Percentiles rank a stretch among this genome's conserved stretches.
Evolutionary conservation across 2,329 filamentous ascomycete species (phyloP).

Genomic region (Cercospora zeina): DNA sequence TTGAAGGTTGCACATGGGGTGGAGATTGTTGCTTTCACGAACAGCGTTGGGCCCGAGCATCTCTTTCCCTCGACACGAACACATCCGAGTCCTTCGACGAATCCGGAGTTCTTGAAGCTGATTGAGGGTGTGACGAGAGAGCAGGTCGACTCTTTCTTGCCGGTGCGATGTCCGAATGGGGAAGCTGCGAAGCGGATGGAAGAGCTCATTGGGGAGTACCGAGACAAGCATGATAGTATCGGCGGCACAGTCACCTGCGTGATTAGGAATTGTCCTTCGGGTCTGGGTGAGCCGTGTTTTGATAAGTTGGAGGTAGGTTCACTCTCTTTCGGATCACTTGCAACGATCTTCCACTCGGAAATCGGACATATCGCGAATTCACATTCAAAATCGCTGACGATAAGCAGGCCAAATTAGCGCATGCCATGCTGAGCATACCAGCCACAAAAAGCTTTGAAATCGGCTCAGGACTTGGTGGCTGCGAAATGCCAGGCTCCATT

Average conservation of each 20-base stretch:
- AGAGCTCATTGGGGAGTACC: conserved; percentile 72
- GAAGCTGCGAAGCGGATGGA: conserved; percentile 70
- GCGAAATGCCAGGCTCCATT: conserved; percentile 79
- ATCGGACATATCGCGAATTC: neutral
- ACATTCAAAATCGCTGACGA: neutral
- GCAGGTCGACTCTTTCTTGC: conserved; percentile 79
- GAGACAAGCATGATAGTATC: conserved; percentile 80
- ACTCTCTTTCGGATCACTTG: neutral
- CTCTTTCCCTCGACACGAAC: conserved; percentile 71
- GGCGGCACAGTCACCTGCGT: conserved; percentile 95
- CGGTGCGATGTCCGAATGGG: conserved; percentile 79
- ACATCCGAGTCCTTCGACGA: conserved; percentile 68
- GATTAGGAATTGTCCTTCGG: conserved; percentile 79
- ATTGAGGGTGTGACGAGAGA: conserved; percentile 70
- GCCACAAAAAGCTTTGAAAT: conserved; percentile 96
- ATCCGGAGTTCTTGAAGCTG: conserved; percentile 76
- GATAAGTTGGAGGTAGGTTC: conserved; percentile 74
- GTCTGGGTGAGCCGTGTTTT: conserved; percentile 90
- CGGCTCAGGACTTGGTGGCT: conserved; percentile 86
- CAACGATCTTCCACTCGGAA: neutral
- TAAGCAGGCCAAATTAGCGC: conserved; percentile 68
- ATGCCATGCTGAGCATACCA: conserved; percentile 93
- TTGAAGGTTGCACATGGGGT: conserved; percentile 75
- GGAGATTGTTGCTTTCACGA: conserved; percentile 88
- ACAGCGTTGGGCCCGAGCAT: conserved; percentile 77